Conservation (phyloP, 2,329 filamentous ascomycete genomes). For the Colletotrichum agaves region DNA sequence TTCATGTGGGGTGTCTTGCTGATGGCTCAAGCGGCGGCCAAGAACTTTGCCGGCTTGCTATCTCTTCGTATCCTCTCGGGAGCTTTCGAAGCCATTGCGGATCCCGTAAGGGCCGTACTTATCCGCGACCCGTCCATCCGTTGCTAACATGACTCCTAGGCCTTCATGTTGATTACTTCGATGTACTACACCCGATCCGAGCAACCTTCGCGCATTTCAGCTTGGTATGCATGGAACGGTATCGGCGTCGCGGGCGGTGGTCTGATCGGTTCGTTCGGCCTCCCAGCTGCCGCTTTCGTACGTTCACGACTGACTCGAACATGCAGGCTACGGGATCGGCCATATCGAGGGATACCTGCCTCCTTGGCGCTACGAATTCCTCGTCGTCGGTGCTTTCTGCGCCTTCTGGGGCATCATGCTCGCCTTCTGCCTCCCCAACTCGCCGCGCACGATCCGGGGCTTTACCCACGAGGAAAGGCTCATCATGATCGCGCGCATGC, state of each 20-base stretch:
- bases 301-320: neutral
- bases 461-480: conserved; percentile 61
- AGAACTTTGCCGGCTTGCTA: conserved; percentile 66
- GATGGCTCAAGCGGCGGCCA: conserved; percentile 63
- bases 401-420: conserved; percentile 69
- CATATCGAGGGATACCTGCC: conserved; percentile 66
- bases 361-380: conserved; percentile 75
- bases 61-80: conserved; percentile 69
- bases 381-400: conserved; percentile 70
- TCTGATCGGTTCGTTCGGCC: conserved; percentile 45
- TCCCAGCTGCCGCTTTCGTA: too few species aligned
- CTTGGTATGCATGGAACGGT: conserved; percentile 70
- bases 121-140: too few species aligned
- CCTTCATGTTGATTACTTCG: conserved; percentile 71
- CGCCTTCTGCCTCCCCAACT: conserved; percentile 66
- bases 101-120: conserved; percentile 40
- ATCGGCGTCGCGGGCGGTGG: conserved; percentile 69
- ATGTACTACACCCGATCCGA: conserved; percentile 74
- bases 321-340: conserved; percentile 65
- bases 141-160: conserved; percentile 11
- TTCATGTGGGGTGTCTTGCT: conserved; percentile 64
- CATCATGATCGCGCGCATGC: conserved; percentile 65
- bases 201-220: conserved; percentile 68
- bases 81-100: conserved; percentile 68
- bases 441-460: conserved; percentile 63